These are phyloP conservation scores for Malus fusca DNA, from an alignment of 306 rosid species.

Conservation along the genomic window DNA sequence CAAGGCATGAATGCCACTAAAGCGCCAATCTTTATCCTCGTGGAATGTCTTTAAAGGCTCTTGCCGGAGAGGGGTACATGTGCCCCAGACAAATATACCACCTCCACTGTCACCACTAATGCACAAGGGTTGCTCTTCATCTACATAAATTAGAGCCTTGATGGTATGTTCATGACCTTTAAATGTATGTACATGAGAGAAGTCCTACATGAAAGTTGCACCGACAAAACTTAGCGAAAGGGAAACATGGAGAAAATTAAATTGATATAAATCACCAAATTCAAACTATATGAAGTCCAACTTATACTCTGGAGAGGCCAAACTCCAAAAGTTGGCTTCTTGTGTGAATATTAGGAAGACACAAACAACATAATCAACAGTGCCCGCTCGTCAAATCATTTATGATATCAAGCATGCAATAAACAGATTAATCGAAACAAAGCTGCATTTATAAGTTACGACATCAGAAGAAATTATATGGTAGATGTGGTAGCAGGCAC, in stretches of 20 bases:
- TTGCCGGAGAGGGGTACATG: constrained; percentile 42
- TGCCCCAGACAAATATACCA: constrained; percentile 69
- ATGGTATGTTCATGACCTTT: constrained; percentile 80
- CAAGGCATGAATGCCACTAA: constrained; percentile 81
- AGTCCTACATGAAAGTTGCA: constrained; percentile 54
- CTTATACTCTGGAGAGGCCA: neutral
- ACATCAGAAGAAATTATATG: neutral
- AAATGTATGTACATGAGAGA: constrained; percentile 68
- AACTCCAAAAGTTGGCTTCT: neutral
- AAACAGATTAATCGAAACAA: neutral
- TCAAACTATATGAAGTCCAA: neutral
- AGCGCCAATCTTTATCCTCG: constrained; percentile 95
- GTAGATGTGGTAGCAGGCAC: neutral
- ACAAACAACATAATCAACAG: neutral
- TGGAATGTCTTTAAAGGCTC: constrained; percentile 68
- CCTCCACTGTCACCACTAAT: constrained; percentile 84
- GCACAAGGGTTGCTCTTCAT: constrained; percentile 69
- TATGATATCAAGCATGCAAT: neutral
- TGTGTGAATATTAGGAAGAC: neutral
- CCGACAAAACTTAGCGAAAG: constrained; percentile 17
- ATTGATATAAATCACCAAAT: neutral
- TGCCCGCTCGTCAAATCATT: neutral
- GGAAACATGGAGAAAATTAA: neutral
- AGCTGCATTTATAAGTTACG: neutral
- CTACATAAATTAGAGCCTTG: constrained; percentile 63